These are phyloP conservation scores for Penicillium alfredii DNA, from an alignment of 495 filamentous ascomycete genomes.

Conservation along the genomic window DNA sequence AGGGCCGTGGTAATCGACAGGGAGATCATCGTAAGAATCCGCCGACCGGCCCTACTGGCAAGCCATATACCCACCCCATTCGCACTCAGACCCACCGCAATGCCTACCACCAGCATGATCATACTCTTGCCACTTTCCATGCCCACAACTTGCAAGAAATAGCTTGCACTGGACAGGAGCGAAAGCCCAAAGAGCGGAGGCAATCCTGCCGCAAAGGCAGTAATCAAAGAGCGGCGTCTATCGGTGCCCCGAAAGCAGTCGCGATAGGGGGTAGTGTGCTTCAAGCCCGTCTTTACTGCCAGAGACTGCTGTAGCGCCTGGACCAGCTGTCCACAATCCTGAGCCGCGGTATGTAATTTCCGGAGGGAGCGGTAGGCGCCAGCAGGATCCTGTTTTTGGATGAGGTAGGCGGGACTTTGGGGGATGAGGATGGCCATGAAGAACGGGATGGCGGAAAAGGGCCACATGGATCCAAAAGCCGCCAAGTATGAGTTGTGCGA, in stretches of 20 bases:
- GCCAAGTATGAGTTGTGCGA: conserved; percentile 12
- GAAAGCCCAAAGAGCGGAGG: conserved; percentile 26
- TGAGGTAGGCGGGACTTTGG: neutral
- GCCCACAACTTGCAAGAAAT: conserved; percentile 31
- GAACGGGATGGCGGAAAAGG: conserved; percentile 2
- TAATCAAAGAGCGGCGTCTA: conserved; percentile 42
- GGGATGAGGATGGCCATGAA: neutral
- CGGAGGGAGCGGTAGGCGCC: neutral
- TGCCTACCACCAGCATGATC: conserved; percentile 23
- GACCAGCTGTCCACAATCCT: conserved; percentile 3
- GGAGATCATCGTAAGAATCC: conserved; percentile 16
- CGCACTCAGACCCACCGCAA: conserved; percentile 22
- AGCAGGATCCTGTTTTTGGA: neutral
- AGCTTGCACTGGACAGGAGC: conserved; percentile 26
- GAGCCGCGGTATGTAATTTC: conserved; percentile 2
- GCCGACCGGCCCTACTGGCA: conserved; percentile 20
- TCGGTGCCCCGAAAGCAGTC: conserved; percentile 43
- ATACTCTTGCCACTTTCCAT: conserved; percentile 25
- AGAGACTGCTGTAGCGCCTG: conserved; percentile 14
- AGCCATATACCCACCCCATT: conserved; percentile 26
- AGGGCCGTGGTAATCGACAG: conserved; percentile 15
- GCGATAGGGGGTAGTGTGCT: conserved; percentile 22
- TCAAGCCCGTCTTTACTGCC: conserved; percentile 11
- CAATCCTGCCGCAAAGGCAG: conserved; percentile 31
- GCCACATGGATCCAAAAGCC: conserved; percentile 27